Evolutionary conservation across 768 basidiomycete species (phyloP), one percentile per base, ranked within the genome.

Genomic region (Xerocomellus amylosporus): DNA sequence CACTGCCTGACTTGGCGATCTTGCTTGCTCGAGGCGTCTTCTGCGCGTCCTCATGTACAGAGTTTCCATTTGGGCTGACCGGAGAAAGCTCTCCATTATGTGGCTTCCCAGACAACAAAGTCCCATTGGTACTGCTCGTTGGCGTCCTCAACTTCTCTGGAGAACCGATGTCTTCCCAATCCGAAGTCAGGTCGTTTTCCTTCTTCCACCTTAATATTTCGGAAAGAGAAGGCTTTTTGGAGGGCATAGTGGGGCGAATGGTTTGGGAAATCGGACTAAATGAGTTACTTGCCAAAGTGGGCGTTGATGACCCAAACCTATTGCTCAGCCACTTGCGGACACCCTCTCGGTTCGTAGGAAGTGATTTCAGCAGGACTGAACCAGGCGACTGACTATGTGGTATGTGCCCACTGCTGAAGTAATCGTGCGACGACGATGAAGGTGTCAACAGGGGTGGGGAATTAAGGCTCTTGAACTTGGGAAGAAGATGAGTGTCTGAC

Each of bases 321-420:
- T 69, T 82, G 59, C 75, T 86, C 41, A 91, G 68, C 90, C 90
- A 92, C 62, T 87, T 88, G 69, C 84, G 86, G 24, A 91, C 90
- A 22, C 85, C 89, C 49, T 88, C 85, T 19, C 88, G 76, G 19
- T 82, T 89, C 68, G 82, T 88, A 2, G 90, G 90, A 44, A 92
- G 74, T 78, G 37, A 71, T 65, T 64, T 73, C 70, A 56, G 71
- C 62, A 59, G 72, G 70, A 57, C 74, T 70, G 59, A 71, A 41
- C 60, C 63, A 22, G 76, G 63, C 8, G 76, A 71, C 49, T 77
- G 69, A 13, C 54, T 53, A n/a, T 46, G 62, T 12, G 33, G 43
- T 14, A 71, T 60, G 34, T 67, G 67, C 28, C 58, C 65, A 24
- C 72, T 55, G 47, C 72, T 71, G 62, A 82, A 71, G 60, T 81